phyloP scores from a whole-genome alignment of 148 eudicot species.

The Pharnaceum exiguum region DNA sequence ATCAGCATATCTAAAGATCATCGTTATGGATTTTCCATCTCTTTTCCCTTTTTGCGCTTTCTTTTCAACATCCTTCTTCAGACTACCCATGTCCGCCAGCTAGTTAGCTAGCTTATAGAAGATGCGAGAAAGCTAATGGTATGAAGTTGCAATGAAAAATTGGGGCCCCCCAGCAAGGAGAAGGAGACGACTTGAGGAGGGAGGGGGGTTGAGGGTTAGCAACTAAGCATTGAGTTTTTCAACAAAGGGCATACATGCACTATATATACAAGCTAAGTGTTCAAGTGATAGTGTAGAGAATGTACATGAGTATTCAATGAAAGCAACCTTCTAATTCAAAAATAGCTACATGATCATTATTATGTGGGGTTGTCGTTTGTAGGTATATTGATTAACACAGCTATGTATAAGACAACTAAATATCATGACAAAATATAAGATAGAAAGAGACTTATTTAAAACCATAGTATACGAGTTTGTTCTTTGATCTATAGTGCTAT shows the following conservation, averaged over 20 bases:
- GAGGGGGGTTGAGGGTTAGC: background rate
- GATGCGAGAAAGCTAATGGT: background rate
- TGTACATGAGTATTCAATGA: background rate
- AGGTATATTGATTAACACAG: background rate
- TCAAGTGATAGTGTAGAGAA: background rate
- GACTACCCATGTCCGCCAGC: conserved; percentile 12
- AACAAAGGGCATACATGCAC: background rate
- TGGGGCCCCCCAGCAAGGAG: background rate
- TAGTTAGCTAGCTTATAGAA: conserved; percentile 4
- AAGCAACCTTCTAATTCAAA: conserved; percentile 8
- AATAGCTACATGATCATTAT: background rate
- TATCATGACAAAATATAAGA: too few relatives aligned
- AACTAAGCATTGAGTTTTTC: background rate
- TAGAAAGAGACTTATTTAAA: too few relatives aligned
- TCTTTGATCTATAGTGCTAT: too few relatives aligned
- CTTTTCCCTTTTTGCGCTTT: conserved; percentile 5
- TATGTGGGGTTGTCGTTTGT: background rate
- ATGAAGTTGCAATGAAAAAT: too few relatives aligned
- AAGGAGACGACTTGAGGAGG: background rate
- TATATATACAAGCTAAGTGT: background rate
- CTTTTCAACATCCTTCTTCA: conserved; percentile 2
- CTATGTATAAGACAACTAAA: too few relatives aligned
- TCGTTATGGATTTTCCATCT: conserved; percentile 22
- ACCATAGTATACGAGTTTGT: too few relatives aligned
- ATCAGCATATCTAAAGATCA: conserved; percentile 64